These are phyloP conservation scores for Exsudoporus floridanus DNA, from an alignment of 1,284 basidiomycete genomes.

Conservation along the genomic window DNA sequence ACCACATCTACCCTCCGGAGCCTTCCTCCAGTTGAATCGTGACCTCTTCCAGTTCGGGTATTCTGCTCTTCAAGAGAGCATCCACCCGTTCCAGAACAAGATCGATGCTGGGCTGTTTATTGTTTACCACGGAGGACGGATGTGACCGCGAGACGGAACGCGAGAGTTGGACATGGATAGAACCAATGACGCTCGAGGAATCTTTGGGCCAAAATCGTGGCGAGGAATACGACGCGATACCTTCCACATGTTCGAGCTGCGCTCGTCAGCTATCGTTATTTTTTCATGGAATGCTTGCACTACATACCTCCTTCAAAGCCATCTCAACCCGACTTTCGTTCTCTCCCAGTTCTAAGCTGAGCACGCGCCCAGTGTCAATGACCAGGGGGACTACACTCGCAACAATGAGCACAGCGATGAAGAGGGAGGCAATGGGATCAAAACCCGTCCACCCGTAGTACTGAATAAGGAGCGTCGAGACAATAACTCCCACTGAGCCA, in stretches of 20 bases:
- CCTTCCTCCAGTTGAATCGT: constrained; percentile 78
- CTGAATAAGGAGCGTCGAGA: constrained; percentile 94
- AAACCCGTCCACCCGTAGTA: constrained; percentile 99
- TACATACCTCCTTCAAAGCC: constrained; percentile 73
- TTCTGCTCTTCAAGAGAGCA: constrained; percentile 62
- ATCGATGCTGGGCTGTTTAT: constrained; percentile 57
- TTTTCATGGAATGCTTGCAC: background rate
- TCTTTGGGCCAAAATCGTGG: constrained; percentile 98
- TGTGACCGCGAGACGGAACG: constrained; percentile 35
- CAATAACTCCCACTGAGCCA: constrained; percentile 97
- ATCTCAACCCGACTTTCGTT: constrained; percentile 64
- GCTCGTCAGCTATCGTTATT: constrained; percentile 25
- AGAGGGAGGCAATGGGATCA: constrained; percentile 96
- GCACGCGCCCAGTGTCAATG: constrained; percentile 86
- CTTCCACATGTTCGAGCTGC: constrained; percentile 68
- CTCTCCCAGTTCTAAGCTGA: constrained; percentile 83
- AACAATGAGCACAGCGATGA: constrained; percentile 94
- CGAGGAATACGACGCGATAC: constrained; percentile 76
- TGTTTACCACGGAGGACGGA: constrained; percentile 58
- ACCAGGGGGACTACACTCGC: constrained; percentile 95
- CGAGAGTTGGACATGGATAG: constrained; percentile 83
- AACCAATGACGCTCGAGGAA: constrained; percentile 80
- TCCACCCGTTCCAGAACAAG: constrained; percentile 77
- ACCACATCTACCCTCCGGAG: constrained; percentile 10
- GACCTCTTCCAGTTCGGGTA: constrained; percentile 81